These are phyloP conservation scores for Annulohypoxylon stygium DNA, from an alignment of 495 filamentous ascomycete genomes.

Conservation along the genomic window DNA sequence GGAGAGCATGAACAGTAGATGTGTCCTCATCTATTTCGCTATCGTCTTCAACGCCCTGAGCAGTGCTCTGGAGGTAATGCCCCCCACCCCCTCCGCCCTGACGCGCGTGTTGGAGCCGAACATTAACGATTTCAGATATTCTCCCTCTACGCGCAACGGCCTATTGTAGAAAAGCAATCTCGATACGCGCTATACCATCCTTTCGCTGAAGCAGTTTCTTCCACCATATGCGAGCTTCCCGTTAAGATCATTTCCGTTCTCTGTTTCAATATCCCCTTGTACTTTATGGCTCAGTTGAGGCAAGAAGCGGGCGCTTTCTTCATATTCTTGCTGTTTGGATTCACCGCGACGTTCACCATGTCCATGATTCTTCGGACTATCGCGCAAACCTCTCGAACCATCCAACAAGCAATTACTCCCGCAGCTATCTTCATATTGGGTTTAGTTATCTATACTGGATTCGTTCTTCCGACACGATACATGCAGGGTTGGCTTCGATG, in stretches of 20 bases:
- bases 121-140: slow-evolving; percentile 58
- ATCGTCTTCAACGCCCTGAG: slow-evolving; percentile 24
- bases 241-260: slow-evolving; percentile 61
- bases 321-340: slow-evolving; percentile 70
- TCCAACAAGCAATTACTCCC: slow-evolving; percentile 79
- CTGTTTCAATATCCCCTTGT: slow-evolving; percentile 69
- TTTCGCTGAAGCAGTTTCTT: slow-evolving; percentile 69
- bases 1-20: slow-evolving; percentile 28
- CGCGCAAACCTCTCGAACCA: slow-evolving; percentile 73
- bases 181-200: slow-evolving; percentile 77
- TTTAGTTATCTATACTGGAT: slow-evolving; percentile 85
- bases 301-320: slow-evolving; percentile 70
- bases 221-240: slow-evolving; percentile 70
- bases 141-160: slow-evolving; percentile 69
- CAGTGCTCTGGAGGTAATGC: slow-evolving; percentile 25
- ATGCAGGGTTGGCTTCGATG: slow-evolving; percentile 89
- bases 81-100: too few relatives aligned
- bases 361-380: slow-evolving; percentile 74
- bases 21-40: slow-evolving; percentile 26
- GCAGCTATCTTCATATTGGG: slow-evolving; percentile 77
- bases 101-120: neutral
- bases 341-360: slow-evolving; percentile 70
- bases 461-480: slow-evolving; percentile 75
- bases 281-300: slow-evolving; percentile 69
- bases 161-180: slow-evolving; percentile 75